A percentile compares a stretch with the other conserved stretches of the same genome.
Conservation (phyloP, 2,329 filamentous ascomycete genomes). For the Talaromyces sp. region DNA sequence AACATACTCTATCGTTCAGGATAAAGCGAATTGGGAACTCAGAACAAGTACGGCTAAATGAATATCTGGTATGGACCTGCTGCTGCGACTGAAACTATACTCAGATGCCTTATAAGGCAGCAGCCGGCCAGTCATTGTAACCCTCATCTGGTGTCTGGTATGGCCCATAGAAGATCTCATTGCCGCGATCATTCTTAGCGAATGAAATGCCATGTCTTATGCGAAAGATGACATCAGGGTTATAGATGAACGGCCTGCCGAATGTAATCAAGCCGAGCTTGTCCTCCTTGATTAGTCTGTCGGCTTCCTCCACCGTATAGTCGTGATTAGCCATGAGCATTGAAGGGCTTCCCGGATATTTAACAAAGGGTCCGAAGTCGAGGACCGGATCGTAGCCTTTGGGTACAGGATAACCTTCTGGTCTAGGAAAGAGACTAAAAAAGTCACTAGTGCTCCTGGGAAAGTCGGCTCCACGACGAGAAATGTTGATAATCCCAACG, state of each 20-base stretch:
- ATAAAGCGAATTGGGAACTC: too few relatives aligned
- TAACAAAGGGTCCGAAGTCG: constrained; percentile 26
- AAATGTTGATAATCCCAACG: background rate
- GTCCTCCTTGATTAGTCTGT: constrained; percentile 17
- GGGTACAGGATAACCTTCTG: background rate
- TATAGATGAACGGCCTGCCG: background rate
- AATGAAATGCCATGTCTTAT: background rate
- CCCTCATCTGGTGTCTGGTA: constrained; percentile 23
- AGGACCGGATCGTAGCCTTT: constrained; percentile 8
- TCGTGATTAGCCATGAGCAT: constrained; percentile 28
- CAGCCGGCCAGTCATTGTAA: constrained; percentile 23
- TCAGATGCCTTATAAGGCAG: background rate
- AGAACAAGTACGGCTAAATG: too few relatives aligned
- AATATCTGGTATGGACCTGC: too few relatives aligned
- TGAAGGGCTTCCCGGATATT: constrained; percentile 27
- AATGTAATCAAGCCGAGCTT: background rate
- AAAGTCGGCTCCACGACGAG: background rate
- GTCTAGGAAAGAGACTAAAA: background rate
- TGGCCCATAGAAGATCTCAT: constrained; percentile 26
- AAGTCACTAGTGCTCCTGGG: background rate
- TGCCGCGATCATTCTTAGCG: constrained; percentile 24
- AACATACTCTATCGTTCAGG: too few relatives aligned
- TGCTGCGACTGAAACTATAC: background rate
- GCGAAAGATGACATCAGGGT: background rate
- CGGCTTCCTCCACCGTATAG: constrained; percentile 26